Evolutionary conservation across 2,329 filamentous ascomycete genomes (phyloP).

Genomic region (Aspergillus thermomutatus): DNA sequence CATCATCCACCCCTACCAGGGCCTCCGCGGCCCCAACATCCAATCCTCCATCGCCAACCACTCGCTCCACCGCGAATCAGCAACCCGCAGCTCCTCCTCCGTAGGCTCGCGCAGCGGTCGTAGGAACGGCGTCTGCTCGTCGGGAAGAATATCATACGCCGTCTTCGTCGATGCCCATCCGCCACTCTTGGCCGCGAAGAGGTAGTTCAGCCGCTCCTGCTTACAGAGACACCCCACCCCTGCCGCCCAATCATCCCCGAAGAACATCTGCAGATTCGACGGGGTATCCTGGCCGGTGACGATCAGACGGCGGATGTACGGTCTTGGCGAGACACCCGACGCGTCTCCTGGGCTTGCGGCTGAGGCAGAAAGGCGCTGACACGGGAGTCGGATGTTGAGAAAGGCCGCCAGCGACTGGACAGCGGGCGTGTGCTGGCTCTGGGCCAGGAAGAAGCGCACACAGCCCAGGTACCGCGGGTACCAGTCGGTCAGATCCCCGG

Average conservation of each 20-base stretch:
- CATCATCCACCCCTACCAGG: slow-evolving; percentile 23
- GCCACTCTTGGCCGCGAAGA: slow-evolving; percentile 90
- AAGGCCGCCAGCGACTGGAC: slow-evolving; percentile 87
- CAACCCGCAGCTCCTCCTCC: slow-evolving; percentile 74
- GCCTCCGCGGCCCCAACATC: slow-evolving; percentile 76
- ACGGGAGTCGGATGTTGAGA: slow-evolving; percentile 88
- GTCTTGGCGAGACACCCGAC: slow-evolving; percentile 64
- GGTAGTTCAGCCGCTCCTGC: slow-evolving; percentile 84
- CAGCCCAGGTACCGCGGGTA: slow-evolving; percentile 84
- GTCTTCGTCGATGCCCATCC: slow-evolving; percentile 85
- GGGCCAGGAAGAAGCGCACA: slow-evolving; percentile 81
- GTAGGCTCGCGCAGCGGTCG: slow-evolving; percentile 71
- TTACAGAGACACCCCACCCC: slow-evolving; percentile 82
- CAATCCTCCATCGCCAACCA: slow-evolving; percentile 98
- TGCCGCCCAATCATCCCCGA: slow-evolving; percentile 78
- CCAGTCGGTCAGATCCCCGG: slow-evolving; percentile 75
- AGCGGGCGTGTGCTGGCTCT: slow-evolving; percentile 72
- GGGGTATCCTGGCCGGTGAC: slow-evolving; percentile 91
- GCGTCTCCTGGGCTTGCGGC: slow-evolving; percentile 24
- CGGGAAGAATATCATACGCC: slow-evolving; percentile 80
- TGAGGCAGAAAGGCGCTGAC: no score
- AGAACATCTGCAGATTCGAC: slow-evolving; percentile 81
- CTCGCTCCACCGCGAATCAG: slow-evolving; percentile 84
- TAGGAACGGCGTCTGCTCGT: slow-evolving; percentile 83
- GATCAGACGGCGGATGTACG: slow-evolving; percentile 86